Conservation (phyloP, 306 rosid species). For the Hippophae gyantsensis region DNA sequence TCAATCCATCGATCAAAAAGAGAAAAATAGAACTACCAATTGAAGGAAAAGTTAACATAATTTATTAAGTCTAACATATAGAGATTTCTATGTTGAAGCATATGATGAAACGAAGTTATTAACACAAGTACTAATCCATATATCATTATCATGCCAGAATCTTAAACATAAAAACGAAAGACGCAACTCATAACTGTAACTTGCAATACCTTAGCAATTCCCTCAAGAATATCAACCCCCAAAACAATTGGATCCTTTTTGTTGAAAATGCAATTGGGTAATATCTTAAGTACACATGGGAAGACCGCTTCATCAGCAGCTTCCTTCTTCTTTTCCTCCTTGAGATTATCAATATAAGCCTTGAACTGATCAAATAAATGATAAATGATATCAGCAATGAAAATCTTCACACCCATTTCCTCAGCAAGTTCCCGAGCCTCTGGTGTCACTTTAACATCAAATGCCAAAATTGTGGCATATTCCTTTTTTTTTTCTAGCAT, state of each 20-base stretch:
- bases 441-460: slow-evolving; percentile 91
- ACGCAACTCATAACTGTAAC: slow-evolving; percentile 2
- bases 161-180: background rate
- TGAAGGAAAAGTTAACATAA: too few relatives aligned
- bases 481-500: slow-evolving; percentile 91
- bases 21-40: too few relatives aligned
- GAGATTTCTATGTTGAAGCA: too few relatives aligned
- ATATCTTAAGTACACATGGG: slow-evolving; percentile 69
- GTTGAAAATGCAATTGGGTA: slow-evolving; percentile 83
- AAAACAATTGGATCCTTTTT: slow-evolving; percentile 95
- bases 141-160: background rate
- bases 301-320: slow-evolving; percentile 90
- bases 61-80: too few relatives aligned
- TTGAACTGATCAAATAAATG: slow-evolving; percentile 86
- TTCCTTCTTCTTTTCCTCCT: slow-evolving; percentile 92
- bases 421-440: slow-evolving; percentile 91
- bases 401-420: slow-evolving; percentile 69
- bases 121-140: too few relatives aligned
- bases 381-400: slow-evolving; percentile 85
- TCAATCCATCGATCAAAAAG: too few relatives aligned
- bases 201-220: slow-evolving; percentile 67
- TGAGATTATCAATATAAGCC: slow-evolving; percentile 78
- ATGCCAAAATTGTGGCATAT: slow-evolving; percentile 80
- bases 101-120: too few relatives aligned
- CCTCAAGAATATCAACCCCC: slow-evolving; percentile 91